A percentile compares a stretch with the other conserved stretches of the same genome.
phyloP scores from a whole-genome alignment of 2,329 filamentous ascomycete genomes.

The Spiromastix sp. region DNA sequence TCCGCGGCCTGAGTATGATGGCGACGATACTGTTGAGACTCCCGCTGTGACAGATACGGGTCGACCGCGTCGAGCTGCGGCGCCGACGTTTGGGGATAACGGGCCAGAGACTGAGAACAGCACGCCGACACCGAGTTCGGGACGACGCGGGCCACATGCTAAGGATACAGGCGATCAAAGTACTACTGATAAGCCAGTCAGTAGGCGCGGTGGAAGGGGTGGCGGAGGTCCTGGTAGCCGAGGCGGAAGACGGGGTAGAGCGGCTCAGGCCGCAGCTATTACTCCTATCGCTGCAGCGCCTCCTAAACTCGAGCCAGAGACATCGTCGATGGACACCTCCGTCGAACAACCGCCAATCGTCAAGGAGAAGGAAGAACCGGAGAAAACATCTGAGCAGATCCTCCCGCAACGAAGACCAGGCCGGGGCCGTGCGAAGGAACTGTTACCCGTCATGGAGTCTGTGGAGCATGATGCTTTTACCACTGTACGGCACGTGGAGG shows the following conservation, averaged over 20 bases:
- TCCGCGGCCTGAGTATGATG: constrained; percentile 33
- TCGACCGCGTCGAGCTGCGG: constrained; percentile 38
- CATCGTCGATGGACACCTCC: constrained; percentile 1
- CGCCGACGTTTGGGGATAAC: constrained; percentile 34
- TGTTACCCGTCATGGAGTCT: background rate
- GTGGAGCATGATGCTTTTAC: background rate
- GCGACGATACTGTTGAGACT: constrained; percentile 30
- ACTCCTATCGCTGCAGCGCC: constrained; percentile 15
- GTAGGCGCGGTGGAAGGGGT: constrained; percentile 24
- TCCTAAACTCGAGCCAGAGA: constrained; percentile 20
- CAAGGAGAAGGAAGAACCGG: constrained; percentile 8
- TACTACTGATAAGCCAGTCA: constrained; percentile 23
- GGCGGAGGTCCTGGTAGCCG: constrained; percentile 19
- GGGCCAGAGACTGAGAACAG: constrained; percentile 22
- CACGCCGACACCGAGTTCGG: constrained; percentile 24
- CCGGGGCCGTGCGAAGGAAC: constrained; percentile 17
- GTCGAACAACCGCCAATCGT: background rate
- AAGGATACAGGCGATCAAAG: constrained; percentile 25
- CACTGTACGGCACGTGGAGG: constrained; percentile 15
- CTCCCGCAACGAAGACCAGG: constrained; percentile 6
- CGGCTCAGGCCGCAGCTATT: constrained; percentile 18
- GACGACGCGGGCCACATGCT: constrained; percentile 22
- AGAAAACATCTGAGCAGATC: constrained; percentile 1
- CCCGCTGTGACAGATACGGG: constrained; percentile 40
- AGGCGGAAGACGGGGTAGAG: constrained; percentile 25